Percentiles rank a stretch among this genome's conserved stretches.
phyloP scores from a whole-genome alignment of 257 asterid species.

The Nicotiana benthamiana region DNA sequence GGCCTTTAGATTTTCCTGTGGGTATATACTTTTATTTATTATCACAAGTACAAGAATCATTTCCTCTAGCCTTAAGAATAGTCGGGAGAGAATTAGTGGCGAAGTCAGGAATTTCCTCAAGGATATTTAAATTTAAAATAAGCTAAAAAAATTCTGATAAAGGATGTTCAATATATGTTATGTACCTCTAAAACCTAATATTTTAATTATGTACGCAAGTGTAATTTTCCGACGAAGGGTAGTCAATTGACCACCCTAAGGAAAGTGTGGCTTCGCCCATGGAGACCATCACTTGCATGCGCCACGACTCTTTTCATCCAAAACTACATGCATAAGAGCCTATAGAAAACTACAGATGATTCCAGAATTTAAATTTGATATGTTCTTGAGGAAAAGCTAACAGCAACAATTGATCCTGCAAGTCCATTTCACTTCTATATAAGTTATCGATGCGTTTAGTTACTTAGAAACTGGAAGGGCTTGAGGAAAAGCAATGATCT shows the following conservation, averaged over 20 bases:
- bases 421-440: constrained; percentile 37
- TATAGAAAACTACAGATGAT: too few relatives aligned
- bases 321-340: not conserved
- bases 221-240: too few relatives aligned
- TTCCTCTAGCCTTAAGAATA: not conserved
- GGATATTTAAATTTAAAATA: too few relatives aligned
- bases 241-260: too few relatives aligned
- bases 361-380: too few relatives aligned
- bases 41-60: not conserved
- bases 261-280: too few relatives aligned
- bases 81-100: not conserved
- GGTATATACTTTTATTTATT: not conserved
- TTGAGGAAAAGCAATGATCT: constrained; percentile 50
- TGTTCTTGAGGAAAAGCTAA: constrained; percentile 22
- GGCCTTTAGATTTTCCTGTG: constrained; percentile 36
- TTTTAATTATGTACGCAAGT: too few relatives aligned
- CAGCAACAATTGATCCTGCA: constrained; percentile 53
- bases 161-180: too few relatives aligned
- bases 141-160: too few relatives aligned
- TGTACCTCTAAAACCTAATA: too few relatives aligned
- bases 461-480: constrained; percentile 70
- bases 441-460: constrained; percentile 39
- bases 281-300: not conserved
- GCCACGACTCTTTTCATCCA: not conserved
- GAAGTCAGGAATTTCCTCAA: too few relatives aligned